phyloP scores from a whole-genome alignment of 352 stramenopile species.

The Phytopythium delawarense region DNA sequence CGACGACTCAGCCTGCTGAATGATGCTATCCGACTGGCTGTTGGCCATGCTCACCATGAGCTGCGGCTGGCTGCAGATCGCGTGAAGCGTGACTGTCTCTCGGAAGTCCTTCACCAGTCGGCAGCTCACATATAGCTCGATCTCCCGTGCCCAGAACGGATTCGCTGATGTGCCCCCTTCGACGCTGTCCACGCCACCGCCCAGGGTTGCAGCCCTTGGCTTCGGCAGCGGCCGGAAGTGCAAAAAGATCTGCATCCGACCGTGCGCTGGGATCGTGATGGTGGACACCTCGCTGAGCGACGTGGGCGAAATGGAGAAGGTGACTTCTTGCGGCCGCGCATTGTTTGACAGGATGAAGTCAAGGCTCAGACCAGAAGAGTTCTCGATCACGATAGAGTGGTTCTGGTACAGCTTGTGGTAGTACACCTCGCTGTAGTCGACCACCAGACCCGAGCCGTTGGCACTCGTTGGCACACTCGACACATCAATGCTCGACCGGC shows the following conservation, averaged over 20 bases:
- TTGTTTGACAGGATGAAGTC: slow-evolving; percentile 88
- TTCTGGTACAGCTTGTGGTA: slow-evolving; percentile 90
- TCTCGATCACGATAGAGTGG: slow-evolving; percentile 87
- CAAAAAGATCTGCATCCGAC: slow-evolving; percentile 82
- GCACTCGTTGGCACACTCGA: not conserved
- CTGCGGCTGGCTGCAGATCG: slow-evolving; percentile 77
- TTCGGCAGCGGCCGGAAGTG: slow-evolving; percentile 77
- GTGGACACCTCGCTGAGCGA: slow-evolving; percentile 82
- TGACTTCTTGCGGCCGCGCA: slow-evolving; percentile 70
- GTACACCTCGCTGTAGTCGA: slow-evolving; percentile 86
- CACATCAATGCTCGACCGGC: slow-evolving; percentile 58
- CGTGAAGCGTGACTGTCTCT: slow-evolving; percentile 75
- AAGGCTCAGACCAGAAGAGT: slow-evolving; percentile 75
- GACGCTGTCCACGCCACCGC: slow-evolving; percentile 5
- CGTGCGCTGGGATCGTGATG: slow-evolving; percentile 63
- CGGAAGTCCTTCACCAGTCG: slow-evolving; percentile 86
- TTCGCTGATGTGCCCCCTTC: slow-evolving; percentile 24
- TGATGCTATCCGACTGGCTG: slow-evolving; percentile 31
- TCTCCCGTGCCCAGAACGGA: slow-evolving; percentile 66
- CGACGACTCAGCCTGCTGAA: slow-evolving; percentile 18
- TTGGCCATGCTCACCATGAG: slow-evolving; percentile 65
- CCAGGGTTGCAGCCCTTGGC: slow-evolving; percentile 1
- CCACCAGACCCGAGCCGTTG: slow-evolving; percentile 35
- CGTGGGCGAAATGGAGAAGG: slow-evolving; percentile 78
- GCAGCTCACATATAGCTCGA: slow-evolving; percentile 87